Evolutionary conservation across 2,329 filamentous ascomycete genomes (phyloP), one percentile per base, ranked within the genome.

Genomic region (Helotiales sp.): DNA sequence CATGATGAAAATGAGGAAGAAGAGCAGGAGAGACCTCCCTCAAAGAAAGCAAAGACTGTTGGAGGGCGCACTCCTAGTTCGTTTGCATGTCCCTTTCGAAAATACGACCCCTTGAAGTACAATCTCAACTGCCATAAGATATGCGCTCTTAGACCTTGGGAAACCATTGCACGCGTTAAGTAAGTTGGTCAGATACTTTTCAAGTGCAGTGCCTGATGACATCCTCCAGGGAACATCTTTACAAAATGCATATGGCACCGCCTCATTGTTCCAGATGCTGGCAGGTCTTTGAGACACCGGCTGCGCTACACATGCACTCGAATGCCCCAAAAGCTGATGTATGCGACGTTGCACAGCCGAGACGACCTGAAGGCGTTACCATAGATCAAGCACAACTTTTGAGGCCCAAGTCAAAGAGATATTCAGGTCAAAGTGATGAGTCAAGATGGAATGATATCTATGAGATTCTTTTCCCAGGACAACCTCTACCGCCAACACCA

Each of bases 11-110:
- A 22, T 40, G n/a, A n/a, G n/a, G n/a, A n/a, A n/a, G n/a, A 22
- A 3, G 36, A 40, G n/a, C n/a, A 19, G 12, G 6, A 3, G 19
- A 6, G n/a, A 7, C n/a, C 2, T 9, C 36, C n/a, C n/a, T 6
- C 17, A 19, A 40, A 40, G 36, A 40, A 17, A n/a, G 3, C 34
- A 38, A 38, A 38, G 34, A n/a, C 34, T 2, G 34, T n/a, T 17
- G 15, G 3, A n/a, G 8, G 7, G 6, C 24, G 6, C 2, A 22
- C 17, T 6, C 36, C n/a, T 19, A 40, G 24, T 9, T 40, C 12
- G 17, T 64, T 60, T 50, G 60, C 58, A 13, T 66, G 62, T 31
- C 62, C 64, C 7, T 66, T 60, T 47, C 38, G 55, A 17, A 64
- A 64, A 38, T 29, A 59, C 24, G 51, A 64, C 31, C 34, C 60